Conservation (phyloP, 345 rosid species). For the Barbarea vulgaris region DNA sequence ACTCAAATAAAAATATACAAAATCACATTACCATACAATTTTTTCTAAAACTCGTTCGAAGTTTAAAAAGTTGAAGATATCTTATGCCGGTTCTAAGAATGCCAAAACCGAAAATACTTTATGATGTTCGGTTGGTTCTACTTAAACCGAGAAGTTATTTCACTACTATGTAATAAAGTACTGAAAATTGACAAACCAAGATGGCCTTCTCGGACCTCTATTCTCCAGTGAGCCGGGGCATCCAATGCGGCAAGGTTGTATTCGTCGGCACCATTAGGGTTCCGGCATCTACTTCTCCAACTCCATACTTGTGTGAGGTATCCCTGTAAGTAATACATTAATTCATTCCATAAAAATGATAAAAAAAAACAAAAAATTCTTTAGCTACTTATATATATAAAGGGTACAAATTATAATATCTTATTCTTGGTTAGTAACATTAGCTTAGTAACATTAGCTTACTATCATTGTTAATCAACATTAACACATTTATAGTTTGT, state of each 20-base stretch:
- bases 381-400: background rate
- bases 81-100: background rate
- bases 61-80: background rate
- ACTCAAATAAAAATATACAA: background rate
- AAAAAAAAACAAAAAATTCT: background rate
- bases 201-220: background rate
- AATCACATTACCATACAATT: constrained; percentile 16
- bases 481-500: too few relatives aligned
- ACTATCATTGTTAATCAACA: background rate
- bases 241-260: constrained; percentile 40
- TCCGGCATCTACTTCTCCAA: constrained; percentile 3
- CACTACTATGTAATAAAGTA: background rate
- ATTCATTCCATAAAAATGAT: background rate
- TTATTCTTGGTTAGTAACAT: background rate
- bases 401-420: background rate
- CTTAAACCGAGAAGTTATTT: constrained; percentile 19
- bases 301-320: constrained; percentile 2
- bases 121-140: constrained; percentile 8
- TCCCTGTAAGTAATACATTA: constrained; percentile 8
- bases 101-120: background rate
- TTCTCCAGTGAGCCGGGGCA: constrained; percentile 19
- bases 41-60: background rate
- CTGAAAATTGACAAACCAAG: constrained; percentile 20
- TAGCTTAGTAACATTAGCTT: background rate
- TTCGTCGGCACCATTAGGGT: constrained; percentile 5